Base-by-base conservation (phyloP, 108 stramenopile genomes). In the Conticribra weissflogii region DNA sequence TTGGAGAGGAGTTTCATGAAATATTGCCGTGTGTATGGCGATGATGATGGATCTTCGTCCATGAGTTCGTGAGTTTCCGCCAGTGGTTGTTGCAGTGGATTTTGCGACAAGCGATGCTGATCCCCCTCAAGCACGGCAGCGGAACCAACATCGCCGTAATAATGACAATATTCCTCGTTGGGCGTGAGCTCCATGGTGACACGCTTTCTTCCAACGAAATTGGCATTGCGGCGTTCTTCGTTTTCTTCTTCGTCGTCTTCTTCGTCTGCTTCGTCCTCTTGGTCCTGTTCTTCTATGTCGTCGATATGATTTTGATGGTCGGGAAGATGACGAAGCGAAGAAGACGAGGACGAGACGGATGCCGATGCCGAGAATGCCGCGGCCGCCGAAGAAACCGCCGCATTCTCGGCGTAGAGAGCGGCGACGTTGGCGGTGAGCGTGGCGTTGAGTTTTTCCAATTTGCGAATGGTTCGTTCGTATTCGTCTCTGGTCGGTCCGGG, bases 371-470 rank as follows among this genome's bases (percentile, higher is more conserved):
- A 1, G 2, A 7, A 15, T 23, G 31, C 54, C 36, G 23, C 2
- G 2, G 23, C 60, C 3, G 47, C 22, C 49, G 18, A 50, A 21
- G 62, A 4, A 24, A 27, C 33, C 28, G 52, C 56, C 17, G 58
- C 49, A 30, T 36, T 59, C 33, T 66, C 65, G 17, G 74, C 65
- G 49, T 65, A 59, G 19, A 76, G 59, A 0, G 76, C 62, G 12
- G 54, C 50, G 7, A 68, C 47, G 21, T 69, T 69, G 8, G 59
- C 61, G 28, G 60, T 52, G 48, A 76, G 33, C 17, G 67, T 68
- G 22, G 67, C 76, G 58, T 76, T 68, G 14, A 63, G 19, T 44
- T 68, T 51, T 62, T 68, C 54, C 30, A 76, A 63, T 28, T 30
- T 59, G 15, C 32, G 21, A 23, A 76, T 76, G 47, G 41, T 52